A percentile compares a stretch with the other conserved stretches of the same genome.
Conservation (phyloP, 1,284 basidiomycete species). For the Ustilago esculenta region DNA sequence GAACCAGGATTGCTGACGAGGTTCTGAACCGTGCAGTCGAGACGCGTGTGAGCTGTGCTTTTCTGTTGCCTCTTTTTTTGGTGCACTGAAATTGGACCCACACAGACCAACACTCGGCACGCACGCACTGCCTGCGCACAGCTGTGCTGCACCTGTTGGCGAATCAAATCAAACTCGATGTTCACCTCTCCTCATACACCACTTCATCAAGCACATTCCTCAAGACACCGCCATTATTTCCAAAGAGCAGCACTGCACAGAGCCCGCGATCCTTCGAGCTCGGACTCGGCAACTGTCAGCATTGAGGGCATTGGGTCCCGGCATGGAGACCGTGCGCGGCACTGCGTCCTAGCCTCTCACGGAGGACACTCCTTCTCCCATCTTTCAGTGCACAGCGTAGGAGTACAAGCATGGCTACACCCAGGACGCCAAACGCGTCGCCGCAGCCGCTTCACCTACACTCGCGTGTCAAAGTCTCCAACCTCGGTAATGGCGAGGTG, state of each 20-base stretch:
- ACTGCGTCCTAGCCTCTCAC: background rate
- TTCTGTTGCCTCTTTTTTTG: conserved; percentile 12
- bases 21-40: background rate
- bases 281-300: background rate
- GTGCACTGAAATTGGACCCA: background rate
- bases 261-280: no score
- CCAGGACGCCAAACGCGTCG: conserved; percentile 16
- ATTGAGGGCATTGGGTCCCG: background rate
- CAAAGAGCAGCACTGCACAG: background rate
- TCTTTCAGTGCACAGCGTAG: no score
- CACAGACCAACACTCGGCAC: conserved; percentile 32
- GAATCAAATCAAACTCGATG: background rate
- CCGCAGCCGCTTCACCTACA: conserved; percentile 54
- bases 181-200: background rate
- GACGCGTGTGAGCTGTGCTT: conserved; percentile 19
- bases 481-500: conserved; percentile 80
- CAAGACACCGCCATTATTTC: background rate
- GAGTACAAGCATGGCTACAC: conserved; percentile 12
- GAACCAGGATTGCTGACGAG: no score
- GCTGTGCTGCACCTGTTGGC: no score
- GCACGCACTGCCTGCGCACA: no score
- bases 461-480: conserved; percentile 54
- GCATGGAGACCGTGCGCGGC: conserved; percentile 1
- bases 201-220: conserved; percentile 1
- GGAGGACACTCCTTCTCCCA: no score